A percentile compares a stretch with the other conserved stretches of the same genome.
Conservation (phyloP, 768 basidiomycete species). For the Xerocomellus amylosporus region DNA sequence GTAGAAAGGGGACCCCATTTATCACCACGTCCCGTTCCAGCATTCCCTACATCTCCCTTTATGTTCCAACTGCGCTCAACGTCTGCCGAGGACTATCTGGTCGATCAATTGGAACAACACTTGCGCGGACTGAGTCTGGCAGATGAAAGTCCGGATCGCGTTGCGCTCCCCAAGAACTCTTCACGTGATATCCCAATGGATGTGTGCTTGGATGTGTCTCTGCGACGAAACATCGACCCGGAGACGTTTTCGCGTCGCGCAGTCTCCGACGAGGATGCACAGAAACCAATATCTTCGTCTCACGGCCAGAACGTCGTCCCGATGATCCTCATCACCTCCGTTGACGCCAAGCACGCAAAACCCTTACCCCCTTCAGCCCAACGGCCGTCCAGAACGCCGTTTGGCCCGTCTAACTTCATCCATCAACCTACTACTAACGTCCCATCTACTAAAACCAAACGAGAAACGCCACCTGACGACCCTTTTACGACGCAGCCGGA, state of each 20-base stretch:
- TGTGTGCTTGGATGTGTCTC: not conserved
- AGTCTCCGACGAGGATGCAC: not conserved
- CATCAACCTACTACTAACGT: constrained; percentile 7
- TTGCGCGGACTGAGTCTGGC: constrained; percentile 19
- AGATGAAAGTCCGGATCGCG: constrained; percentile 9
- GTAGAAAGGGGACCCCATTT: not conserved
- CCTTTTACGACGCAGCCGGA: constrained; percentile 12
- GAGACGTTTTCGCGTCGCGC: not conserved
- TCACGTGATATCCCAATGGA: constrained; percentile 9
- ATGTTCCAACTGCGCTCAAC: constrained; percentile 22
- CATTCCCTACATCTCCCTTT: constrained; percentile 18
- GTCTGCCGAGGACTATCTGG: constrained; percentile 15
- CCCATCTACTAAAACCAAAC: not conserved
- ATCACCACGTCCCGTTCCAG: not conserved
- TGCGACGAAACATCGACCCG: not conserved
- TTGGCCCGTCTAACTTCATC: constrained; percentile 8
- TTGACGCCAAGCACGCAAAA: constrained; percentile 22
- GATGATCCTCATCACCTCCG: constrained; percentile 26
- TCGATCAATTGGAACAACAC: constrained; percentile 20
- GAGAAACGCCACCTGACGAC: constrained; percentile 3
- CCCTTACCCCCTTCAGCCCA: constrained; percentile 15
- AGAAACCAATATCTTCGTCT: not conserved
- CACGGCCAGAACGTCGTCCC: constrained; percentile 13
- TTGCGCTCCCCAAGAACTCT: not conserved
- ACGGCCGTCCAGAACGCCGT: constrained; percentile 12